Evolutionary conservation across 1,284 basidiomycete species (phyloP).

Genomic region (Rhodofomes roseus): DNA sequence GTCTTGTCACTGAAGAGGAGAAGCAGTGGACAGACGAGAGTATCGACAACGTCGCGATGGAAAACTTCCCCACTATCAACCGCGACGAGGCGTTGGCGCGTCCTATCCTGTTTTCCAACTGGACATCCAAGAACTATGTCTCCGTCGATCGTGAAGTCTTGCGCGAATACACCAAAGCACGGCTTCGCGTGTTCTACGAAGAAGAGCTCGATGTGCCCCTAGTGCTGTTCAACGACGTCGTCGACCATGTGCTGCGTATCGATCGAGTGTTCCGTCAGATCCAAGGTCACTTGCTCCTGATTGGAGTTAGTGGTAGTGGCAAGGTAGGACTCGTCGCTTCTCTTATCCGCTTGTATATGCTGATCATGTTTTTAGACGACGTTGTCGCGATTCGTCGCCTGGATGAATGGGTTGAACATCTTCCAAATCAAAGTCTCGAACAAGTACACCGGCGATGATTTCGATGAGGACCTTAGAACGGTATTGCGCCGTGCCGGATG

Average conservation of each 20-base stretch:
- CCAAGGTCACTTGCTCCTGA: constrained; percentile 93
- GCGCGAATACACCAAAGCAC: constrained; percentile 95
- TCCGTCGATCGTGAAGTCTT: constrained; percentile 92
- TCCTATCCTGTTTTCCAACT: constrained; percentile 97
- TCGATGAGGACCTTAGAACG: constrained; percentile 94
- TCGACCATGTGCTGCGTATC: constrained; percentile 96
- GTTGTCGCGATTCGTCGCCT: constrained; percentile 96
- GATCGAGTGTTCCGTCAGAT: constrained; percentile 99
- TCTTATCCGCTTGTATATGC: not conserved
- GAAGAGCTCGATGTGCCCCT: constrained; percentile 98
- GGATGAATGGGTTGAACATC: constrained; percentile 99
- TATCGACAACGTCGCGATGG: constrained; percentile 81
- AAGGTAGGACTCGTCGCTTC: constrained; percentile 59
- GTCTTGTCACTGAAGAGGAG: constrained; percentile 90
- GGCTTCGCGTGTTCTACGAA: constrained; percentile 93
- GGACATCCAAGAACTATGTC: constrained; percentile 98
- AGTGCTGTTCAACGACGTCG: constrained; percentile 97
- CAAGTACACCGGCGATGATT: constrained; percentile 97
- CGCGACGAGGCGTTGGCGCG: constrained; percentile 78
- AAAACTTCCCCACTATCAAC: constrained; percentile 92
- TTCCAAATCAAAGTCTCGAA: constrained; percentile 99
- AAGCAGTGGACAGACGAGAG: constrained; percentile 93
- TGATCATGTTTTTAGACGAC: constrained; percentile 67
- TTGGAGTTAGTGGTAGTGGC: constrained; percentile 97
- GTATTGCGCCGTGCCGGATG: constrained; percentile 94